These are phyloP conservation scores for Cubamyces sp. DNA, from an alignment of 768 basidiomycete genomes.

Conservation along the genomic window DNA sequence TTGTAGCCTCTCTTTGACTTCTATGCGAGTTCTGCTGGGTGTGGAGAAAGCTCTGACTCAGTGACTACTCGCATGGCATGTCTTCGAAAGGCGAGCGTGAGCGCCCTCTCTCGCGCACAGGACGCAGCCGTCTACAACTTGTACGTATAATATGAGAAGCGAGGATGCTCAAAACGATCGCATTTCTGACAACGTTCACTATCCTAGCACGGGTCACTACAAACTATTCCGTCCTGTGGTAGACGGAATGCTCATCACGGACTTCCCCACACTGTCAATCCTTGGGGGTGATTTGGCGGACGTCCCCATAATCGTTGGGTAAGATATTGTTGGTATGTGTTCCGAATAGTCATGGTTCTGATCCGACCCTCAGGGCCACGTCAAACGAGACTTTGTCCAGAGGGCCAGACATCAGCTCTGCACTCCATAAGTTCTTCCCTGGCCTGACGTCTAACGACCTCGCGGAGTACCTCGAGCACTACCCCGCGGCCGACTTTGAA, in stretches of 20 bases:
- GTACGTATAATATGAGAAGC: too few species aligned
- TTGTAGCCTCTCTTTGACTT: constrained; percentile 55
- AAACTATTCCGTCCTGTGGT: constrained; percentile 56
- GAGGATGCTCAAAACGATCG: background rate
- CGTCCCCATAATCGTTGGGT: constrained; percentile 67
- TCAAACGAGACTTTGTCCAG: constrained; percentile 61
- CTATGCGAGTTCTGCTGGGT: constrained; percentile 54
- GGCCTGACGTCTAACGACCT: constrained; percentile 45
- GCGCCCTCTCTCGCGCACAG: constrained; percentile 56
- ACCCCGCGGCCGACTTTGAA: constrained; percentile 49
- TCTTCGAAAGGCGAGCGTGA: constrained; percentile 53
- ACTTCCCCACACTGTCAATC: constrained; percentile 52
- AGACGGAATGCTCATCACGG: constrained; percentile 54
- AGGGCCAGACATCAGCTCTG: constrained; percentile 42
- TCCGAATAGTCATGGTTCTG: constrained; percentile 24
- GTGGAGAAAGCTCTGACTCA: constrained; percentile 39
- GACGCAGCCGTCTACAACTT: constrained; percentile 49
- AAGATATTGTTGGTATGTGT: too few species aligned
- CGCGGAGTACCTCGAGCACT: constrained; percentile 43
- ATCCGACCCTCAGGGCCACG: constrained; percentile 45
- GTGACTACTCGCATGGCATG: constrained; percentile 46
- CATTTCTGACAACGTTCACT: background rate
- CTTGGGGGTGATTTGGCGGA: constrained; percentile 48
- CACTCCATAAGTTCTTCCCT: constrained; percentile 50
- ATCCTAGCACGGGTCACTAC: constrained; percentile 48